Base-by-base conservation (phyloP, 169 alveolate genomes). In the Plasmodium berghei region DNA sequence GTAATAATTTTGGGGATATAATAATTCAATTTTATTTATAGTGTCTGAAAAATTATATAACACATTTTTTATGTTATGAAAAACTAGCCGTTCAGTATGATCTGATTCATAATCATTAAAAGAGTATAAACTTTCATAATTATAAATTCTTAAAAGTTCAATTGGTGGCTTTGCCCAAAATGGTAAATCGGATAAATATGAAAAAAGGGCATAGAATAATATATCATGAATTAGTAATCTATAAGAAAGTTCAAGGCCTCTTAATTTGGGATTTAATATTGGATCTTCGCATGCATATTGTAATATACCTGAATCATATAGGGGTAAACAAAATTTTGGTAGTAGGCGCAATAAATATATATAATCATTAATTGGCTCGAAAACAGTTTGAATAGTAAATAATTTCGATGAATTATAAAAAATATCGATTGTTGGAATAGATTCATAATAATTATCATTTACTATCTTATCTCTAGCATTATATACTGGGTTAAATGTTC, bases 101-200 rank as follows among this genome's bases (percentile, higher is more conserved):
- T 64, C 91, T 14, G 93, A 89, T 46, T 93, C 95, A 56, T 63
- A 73, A 46, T 91, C 95, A 42, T 90, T 90, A 26, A 89, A 90
- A 12, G 93, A 73, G 56, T 92, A 92, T 28, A 90, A 71, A 61
- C 89, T 75, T 83, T 89, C 93, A 72, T 87, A 93, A 58, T 90
- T 90, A 64, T 86, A 66, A 55, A 93, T 87, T 42, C 95, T 45
- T 24, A 93, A 83, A 18, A 93, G 74, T 45, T 77, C 64, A 16
- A 93, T 55, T 24, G 95, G 95, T 5, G 95, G 95, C 22, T 92
- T 88, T 6, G 92, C 80, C 95, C 95, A 93, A 52, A 89, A 87
- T 16, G 95, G 95, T 22, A 93, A 87, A 75, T 93, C 95, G 9
- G 94, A 58, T 16, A 93, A 72, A 52, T 93, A 93, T 2, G 95